Evolutionary conservation across 805 yeast species (phyloP).

Genomic region (Grigorovia jiainica): DNA sequence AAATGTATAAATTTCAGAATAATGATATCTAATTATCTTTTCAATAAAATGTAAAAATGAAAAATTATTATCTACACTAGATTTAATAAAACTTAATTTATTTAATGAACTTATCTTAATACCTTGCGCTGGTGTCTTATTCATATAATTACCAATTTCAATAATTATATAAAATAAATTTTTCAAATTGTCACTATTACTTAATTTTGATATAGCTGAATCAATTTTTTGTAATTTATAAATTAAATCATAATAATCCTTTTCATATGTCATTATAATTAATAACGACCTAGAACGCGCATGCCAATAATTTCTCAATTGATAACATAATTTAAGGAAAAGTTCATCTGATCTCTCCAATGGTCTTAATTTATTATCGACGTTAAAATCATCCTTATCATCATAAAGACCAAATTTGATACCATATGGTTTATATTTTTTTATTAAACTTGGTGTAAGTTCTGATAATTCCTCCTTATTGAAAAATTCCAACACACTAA

Average conservation of each 20-base stretch:
- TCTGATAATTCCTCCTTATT: constrained; percentile 56
- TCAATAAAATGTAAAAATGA: constrained; percentile 72
- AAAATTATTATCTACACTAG: constrained; percentile 53
- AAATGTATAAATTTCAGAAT: constrained; percentile 54
- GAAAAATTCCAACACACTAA: constrained; percentile 59
- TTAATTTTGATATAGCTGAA: constrained; percentile 45
- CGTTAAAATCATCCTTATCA: constrained; percentile 3
- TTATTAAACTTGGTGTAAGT: constrained; percentile 44
- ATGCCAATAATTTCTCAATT: constrained; percentile 62
- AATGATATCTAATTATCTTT: constrained; percentile 51
- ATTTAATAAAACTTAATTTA: constrained; percentile 59
- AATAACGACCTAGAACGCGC: constrained; percentile 57
- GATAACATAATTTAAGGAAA: constrained; percentile 57
- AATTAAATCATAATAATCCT: constrained; percentile 55
- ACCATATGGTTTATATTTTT: constrained; percentile 56
- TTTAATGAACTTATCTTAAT: constrained; percentile 61
- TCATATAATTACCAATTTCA: constrained; percentile 73
- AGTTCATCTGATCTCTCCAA: constrained; percentile 64
- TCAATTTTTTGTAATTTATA: constrained; percentile 49
- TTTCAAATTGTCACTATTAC: constrained; percentile 43
- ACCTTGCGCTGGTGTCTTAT: constrained; percentile 65
- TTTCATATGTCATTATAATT: constrained; percentile 46
- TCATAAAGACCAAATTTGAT: constrained; percentile 32
- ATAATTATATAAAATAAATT: constrained; percentile 56
- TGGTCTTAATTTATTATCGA: constrained; percentile 28